Base-by-base conservation (phyloP, 2,329 filamentous ascomycete species). In the Aureobasidium sp. region DNA sequence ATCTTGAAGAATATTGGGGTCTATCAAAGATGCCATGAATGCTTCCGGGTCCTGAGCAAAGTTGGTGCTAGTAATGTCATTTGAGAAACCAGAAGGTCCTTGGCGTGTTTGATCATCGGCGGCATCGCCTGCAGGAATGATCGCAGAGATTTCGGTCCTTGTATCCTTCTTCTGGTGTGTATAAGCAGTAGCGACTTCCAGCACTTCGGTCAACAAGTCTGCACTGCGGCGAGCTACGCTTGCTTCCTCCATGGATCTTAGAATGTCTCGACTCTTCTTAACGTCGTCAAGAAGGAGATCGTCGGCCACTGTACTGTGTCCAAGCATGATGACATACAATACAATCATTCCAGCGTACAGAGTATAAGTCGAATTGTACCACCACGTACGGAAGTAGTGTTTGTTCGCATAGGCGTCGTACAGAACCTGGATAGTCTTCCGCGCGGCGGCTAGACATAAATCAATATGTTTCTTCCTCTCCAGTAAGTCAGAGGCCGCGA, bases 321-420 rank as follows among this genome's bases (percentile, higher is more conserved):
- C 59, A 15, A 53, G 48, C 41, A 72, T 65, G 9, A 72, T 55
- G n/a, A 70, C 63, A 48, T 72, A 67, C 8, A 73, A 68, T 26
- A 73, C 64, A 32, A 73, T 72, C 69, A 72, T 73, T 59, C 67
- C 67, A 6, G 70, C 70, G 60, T 73, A 71, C n/a, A 73, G 64
- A 8, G 70, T 67, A 57, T 72, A 73, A 17, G 71, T 72, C 43
- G 71, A 70, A 36, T 70, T 71, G 50, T 73, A 72, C 71, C 71
- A 73, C 66, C 71, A 73, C 1, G 71, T 73, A 9, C 71, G 67
- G 27, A 72, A 69, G 63, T 71, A 73, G 12, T 68, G 69, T 37
- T 69, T 53, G 41, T 72, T 68, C 20, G 70, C 61, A 41, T 72
- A 73, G 1, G 69, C 67, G 48, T 71, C 69, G 61, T 72, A 70